phyloP scores from a whole-genome alignment of 768 basidiomycete genomes.

The Leccinum rimulosum region DNA sequence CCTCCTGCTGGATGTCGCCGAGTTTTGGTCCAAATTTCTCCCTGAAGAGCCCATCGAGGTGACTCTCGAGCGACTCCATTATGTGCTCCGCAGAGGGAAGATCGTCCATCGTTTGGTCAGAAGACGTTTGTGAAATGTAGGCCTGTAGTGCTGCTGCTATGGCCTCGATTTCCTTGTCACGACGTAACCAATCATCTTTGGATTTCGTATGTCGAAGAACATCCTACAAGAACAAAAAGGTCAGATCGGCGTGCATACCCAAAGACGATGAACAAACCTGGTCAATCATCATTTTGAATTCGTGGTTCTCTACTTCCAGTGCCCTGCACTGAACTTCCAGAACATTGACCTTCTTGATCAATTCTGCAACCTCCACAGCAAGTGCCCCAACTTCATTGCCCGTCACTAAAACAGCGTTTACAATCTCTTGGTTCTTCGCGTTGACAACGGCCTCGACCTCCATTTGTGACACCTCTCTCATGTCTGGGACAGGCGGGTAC shows the following conservation, averaged over 20 bases:
- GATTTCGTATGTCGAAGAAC: slow-evolving; percentile 7
- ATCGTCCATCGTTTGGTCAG: slow-evolving; percentile 7
- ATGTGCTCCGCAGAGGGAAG: slow-evolving; percentile 32
- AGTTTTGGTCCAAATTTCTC: slow-evolving; percentile 23
- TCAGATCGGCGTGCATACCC: slow-evolving; percentile 1
- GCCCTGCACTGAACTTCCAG: slow-evolving; percentile 20
- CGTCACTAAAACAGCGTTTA: slow-evolving; percentile 13
- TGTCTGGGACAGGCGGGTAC: slow-evolving; percentile 19
- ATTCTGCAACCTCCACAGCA: slow-evolving; percentile 31
- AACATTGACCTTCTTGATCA: slow-evolving; percentile 29
- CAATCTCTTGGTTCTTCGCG: slow-evolving; percentile 19
- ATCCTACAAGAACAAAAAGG: slow-evolving; percentile 10
- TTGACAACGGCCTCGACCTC: slow-evolving; percentile 30
- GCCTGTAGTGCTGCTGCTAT: slow-evolving; percentile 31
- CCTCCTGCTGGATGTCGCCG: slow-evolving; percentile 22
- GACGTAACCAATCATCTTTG: slow-evolving; percentile 17
- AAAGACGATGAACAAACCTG: slow-evolving; percentile 23
- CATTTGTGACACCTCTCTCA: slow-evolving; percentile 13
- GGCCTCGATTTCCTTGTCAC: slow-evolving; percentile 29
- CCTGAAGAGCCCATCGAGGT: slow-evolving; percentile 25
- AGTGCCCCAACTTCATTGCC: slow-evolving; percentile 32
- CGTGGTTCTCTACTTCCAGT: slow-evolving; percentile 29
- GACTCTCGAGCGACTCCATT: slow-evolving; percentile 24
- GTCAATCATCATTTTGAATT: slow-evolving; percentile 21
- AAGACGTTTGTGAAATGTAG: slow-evolving; percentile 29